Base-by-base conservation (phyloP, 306 rosid genomes). In the Biancaea sappan region DNA sequence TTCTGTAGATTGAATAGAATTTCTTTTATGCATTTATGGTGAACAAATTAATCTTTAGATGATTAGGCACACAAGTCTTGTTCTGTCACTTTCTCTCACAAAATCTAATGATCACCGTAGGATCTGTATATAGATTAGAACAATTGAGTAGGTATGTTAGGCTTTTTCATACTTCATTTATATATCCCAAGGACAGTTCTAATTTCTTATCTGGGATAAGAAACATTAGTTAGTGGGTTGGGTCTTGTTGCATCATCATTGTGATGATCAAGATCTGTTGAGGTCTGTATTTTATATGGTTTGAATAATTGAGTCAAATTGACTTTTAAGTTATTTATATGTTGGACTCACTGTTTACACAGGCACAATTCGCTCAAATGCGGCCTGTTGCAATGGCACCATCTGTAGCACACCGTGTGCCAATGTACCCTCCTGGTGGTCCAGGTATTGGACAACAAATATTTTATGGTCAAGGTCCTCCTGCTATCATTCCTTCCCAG, bases 311-410 rank as follows among this genome's bases (percentile, higher is more conserved):
- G 53, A 31, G 60, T 69, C 6, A 16, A 7, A 13, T 21, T 35
- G 50, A 11, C 32, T 29, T 41, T 65, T 16, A 16, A 16, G 14
- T 28, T 77, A 19, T 73, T 19, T 41, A 41, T 76, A 41, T 70
- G 47, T 37, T 86, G 77, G 37, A 31, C 32, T 46, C 21, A 21
- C 67, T 67, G 38, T 70, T 59, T 38, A 22, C 53, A 41, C 85
- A 94, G 99, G 99, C 98, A 68, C 99, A 95, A 51, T 95, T 95
- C 87, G 87, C 97, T 50, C 99, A 92, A 78, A 90, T 95, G 96
- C 86, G 91, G 12, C 99, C 99, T 26, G 90, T 90, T 74, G 71
- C 96, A 50, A 92, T 95, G 80, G 81, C 96, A 64, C 94, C 89
- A 52, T 76, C 98, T 62, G 97, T 91, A 73, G 97, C 93, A 73